phyloP scores from a whole-genome alignment of 768 basidiomycete genomes.

The Termitomyces sp. region DNA sequence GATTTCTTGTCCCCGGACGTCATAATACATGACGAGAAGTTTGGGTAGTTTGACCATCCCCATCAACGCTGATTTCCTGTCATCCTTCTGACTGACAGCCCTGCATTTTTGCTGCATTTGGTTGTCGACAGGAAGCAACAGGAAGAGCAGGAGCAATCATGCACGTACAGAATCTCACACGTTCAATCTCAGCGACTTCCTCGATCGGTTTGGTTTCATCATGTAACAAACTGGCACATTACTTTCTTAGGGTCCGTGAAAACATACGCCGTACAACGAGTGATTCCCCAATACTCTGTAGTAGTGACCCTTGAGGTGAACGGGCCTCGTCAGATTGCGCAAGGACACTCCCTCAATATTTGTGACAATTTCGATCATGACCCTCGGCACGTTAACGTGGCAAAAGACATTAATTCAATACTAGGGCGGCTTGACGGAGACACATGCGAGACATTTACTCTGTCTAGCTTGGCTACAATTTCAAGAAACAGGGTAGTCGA shows the following conservation, averaged over 20 bases:
- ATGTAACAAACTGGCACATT: neutral
- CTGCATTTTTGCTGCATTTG: neutral
- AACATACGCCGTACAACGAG: neutral
- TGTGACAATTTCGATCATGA: neutral
- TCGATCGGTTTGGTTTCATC: neutral
- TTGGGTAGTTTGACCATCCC: neutral
- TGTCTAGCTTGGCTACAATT: neutral
- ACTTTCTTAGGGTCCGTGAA: neutral
- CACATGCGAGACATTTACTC: neutral
- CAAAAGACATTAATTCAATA: neutral
- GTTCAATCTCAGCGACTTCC: slow-evolving; percentile 2
- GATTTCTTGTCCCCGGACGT: neutral
- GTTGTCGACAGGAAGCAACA: neutral
- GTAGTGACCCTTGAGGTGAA: neutral
- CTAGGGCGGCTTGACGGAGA: neutral
- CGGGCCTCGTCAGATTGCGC: neutral
- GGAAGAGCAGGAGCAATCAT: neutral
- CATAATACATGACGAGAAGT: neutral
- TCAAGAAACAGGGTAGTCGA: neutral
- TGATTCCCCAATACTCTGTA: too few relatives aligned
- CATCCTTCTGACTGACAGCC: neutral
- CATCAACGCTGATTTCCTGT: neutral
- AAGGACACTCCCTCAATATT: neutral
- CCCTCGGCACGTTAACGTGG: neutral
- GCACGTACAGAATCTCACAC: neutral